Percentiles rank a stretch among this genome's conserved stretches.
phyloP scores from a whole-genome alignment of 2,329 filamentous ascomycete genomes.

The Stachybotrys echinatus region DNA sequence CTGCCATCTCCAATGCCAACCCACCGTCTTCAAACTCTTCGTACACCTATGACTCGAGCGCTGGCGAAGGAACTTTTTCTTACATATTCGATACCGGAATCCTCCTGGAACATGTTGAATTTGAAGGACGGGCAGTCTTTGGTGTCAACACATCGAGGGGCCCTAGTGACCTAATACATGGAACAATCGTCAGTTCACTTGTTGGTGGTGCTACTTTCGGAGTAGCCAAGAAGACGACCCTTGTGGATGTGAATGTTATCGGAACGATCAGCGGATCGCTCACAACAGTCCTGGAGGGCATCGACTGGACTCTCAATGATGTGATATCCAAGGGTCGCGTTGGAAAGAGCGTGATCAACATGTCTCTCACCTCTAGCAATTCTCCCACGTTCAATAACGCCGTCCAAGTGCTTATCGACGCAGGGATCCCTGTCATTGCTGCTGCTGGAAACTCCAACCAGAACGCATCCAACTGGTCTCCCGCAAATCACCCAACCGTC shows the following conservation, averaged over 20 bases:
- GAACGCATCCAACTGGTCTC: conserved; percentile 6
- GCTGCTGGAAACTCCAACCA: not conserved
- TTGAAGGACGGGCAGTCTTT: conserved; percentile 32
- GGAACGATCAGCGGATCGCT: conserved; percentile 9
- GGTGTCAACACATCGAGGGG: conserved; percentile 22
- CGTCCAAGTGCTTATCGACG: not conserved
- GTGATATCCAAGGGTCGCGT: conserved; percentile 25
- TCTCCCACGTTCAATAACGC: not conserved
- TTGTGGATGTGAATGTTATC: conserved; percentile 28
- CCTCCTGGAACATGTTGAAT: conserved; percentile 25
- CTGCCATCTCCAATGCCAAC: not conserved
- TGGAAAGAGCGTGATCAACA: conserved; percentile 26
- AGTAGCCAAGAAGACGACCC: conserved; percentile 30
- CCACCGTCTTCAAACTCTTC: conserved; percentile 3
- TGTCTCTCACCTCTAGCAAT: conserved; percentile 30
- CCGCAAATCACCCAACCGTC: conserved; percentile 14
- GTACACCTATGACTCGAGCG: conserved; percentile 27
- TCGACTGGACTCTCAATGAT: conserved; percentile 35
- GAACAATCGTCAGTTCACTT: conserved; percentile 30
- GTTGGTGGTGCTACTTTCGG: conserved; percentile 29
- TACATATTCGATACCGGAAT: conserved; percentile 41
- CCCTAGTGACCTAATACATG: conserved; percentile 14
- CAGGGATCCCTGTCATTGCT: not conserved
- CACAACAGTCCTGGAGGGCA: conserved; percentile 30
- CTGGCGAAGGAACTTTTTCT: conserved; percentile 29